Base-by-base conservation (phyloP, 371 early-diverging fungal species). In the Lichtheimia hyalospora region DNA sequence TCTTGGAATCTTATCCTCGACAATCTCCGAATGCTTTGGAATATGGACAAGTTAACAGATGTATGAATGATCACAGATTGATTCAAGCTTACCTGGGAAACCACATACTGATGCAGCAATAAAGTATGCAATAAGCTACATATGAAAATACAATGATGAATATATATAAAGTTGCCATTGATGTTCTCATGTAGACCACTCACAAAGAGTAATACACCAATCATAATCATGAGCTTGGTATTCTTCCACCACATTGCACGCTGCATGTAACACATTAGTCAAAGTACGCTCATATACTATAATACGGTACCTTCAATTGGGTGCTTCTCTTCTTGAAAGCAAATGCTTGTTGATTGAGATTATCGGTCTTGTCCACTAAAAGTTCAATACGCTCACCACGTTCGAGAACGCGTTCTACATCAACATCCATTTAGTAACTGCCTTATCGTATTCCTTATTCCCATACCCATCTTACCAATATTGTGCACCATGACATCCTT, bases 171-270 rank as follows among this genome's bases (percentile, higher is more conserved):
- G 25, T 53, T n/a, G 15, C 18, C 28, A 41, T 34, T 56, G 12
- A 14, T 23, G 40, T 15, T 5, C 16, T 40, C 46, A 16, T 18
- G 7, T 16, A 24, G n/a, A 49, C 60, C 42, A 84, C 88, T 83
- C 70, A 91, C 85, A 13, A 93, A 65, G n/a, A 84, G 63, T 14
- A 87, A 87, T n/a, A 81, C 58, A 13, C 69, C 82, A 54, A 93
- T 77, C 63, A 89, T 77, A 21, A 81, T 69, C 84, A 92, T 88
- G 48, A 95, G 73, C 67, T 89, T 89, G 54, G 87, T 84, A 79
- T 94, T 94, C 70, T 94, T 94, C 93, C 94, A 96, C 96, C 95
- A 95, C 89, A 94, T 90, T 52, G 83, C 84, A 53, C 93, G 80
- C 78, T 88, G 66, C 10, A 8, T 46, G 46, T 46, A 21, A 0